phyloP scores from a whole-genome alignment of 306 rosid genomes.

The Pyrus pyrifolia region DNA sequence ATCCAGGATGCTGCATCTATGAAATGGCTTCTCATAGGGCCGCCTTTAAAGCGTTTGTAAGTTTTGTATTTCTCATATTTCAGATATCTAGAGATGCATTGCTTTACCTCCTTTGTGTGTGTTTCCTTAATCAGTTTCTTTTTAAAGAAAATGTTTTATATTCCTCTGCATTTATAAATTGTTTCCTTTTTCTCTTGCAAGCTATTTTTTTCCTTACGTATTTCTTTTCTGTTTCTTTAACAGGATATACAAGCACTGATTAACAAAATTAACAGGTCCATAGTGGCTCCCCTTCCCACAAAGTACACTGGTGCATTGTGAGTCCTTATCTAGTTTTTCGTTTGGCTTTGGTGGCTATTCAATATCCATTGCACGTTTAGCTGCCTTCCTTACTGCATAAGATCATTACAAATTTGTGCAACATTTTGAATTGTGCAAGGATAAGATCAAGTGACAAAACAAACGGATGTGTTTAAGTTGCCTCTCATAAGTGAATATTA shows the following conservation, averaged over 20 bases:
- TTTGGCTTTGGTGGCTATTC: not conserved
- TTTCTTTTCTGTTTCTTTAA: constrained; percentile 22
- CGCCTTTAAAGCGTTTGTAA: constrained; percentile 97
- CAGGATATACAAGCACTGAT: constrained; percentile 99
- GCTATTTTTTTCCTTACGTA: not conserved
- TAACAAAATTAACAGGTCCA: constrained; percentile 85
- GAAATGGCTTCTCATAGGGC: constrained; percentile 87
- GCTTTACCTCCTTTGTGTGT: not conserved
- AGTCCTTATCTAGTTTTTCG: constrained; percentile 21
- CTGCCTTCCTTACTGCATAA: not conserved
- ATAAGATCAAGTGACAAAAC: not conserved
- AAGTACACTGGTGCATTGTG: constrained; percentile 91
- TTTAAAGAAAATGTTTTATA: not conserved
- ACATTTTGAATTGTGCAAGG: not conserved
- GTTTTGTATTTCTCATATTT: constrained; percentile 21
- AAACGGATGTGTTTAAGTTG: not conserved
- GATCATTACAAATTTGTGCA: not conserved
- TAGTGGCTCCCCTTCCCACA: constrained; percentile 95
- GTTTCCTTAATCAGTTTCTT: not conserved
- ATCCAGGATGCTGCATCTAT: constrained; percentile 92
- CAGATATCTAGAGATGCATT: not conserved
- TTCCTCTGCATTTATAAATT: not conserved
- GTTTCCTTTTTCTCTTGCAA: not conserved
- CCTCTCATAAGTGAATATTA: not conserved
- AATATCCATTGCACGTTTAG: not conserved